A percentile compares a stretch with the other conserved stretches of the same genome.
These are phyloP conservation scores for Neocatenulostroma microsporum DNA, from an alignment of 2,329 filamentous ascomycete species.

Conservation along the genomic window DNA sequence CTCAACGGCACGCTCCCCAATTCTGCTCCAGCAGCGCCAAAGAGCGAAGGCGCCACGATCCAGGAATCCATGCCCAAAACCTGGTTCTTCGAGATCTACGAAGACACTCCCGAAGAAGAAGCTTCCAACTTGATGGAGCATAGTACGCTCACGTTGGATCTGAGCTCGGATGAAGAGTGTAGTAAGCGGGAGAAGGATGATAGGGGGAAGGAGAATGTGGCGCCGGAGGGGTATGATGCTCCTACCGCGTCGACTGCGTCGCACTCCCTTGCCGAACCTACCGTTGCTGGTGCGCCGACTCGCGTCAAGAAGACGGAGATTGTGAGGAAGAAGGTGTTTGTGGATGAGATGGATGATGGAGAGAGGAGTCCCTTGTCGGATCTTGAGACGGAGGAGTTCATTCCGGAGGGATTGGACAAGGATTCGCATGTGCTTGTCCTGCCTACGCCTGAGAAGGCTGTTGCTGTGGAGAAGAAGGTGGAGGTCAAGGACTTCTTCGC, in stretches of 20 bases:
- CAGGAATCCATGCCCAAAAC: slow-evolving; percentile 51
- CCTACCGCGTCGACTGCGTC: slow-evolving; percentile 22
- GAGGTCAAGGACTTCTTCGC: slow-evolving; percentile 10
- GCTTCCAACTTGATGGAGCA: slow-evolving; percentile 91
- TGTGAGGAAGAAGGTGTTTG: slow-evolving; percentile 22
- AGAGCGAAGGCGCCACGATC: slow-evolving; percentile 39
- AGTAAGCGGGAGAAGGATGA: slow-evolving; percentile 48
- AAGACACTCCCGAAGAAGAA: slow-evolving; percentile 83
- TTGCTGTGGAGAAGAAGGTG: slow-evolving; percentile 1
- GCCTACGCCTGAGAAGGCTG: slow-evolving; percentile 11
- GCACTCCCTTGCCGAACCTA: slow-evolving; percentile 8
- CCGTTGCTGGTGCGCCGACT: slow-evolving; percentile 9
- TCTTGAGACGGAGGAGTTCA: slow-evolving; percentile 29
- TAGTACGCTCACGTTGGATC: slow-evolving; percentile 76
- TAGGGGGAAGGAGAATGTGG: slow-evolving; percentile 87
- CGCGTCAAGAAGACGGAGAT: slow-evolving; percentile 21
- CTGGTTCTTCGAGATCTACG: slow-evolving; percentile 93
- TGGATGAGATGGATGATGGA: slow-evolving; percentile 30
- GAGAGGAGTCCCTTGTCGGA: slow-evolving; percentile 27
- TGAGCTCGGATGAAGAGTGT: slow-evolving; percentile 79
- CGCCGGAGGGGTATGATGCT: slow-evolving; percentile 49
- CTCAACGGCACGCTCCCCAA: slow-evolving; percentile 70
- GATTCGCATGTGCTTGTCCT: slow-evolving; percentile 25
- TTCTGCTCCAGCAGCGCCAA: slow-evolving; percentile 40
- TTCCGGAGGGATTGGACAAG: slow-evolving; percentile 27